Evolutionary conservation across 1,139 yeast genomes (phyloP).

Genomic region (Saccharomyces hybrid): DNA sequence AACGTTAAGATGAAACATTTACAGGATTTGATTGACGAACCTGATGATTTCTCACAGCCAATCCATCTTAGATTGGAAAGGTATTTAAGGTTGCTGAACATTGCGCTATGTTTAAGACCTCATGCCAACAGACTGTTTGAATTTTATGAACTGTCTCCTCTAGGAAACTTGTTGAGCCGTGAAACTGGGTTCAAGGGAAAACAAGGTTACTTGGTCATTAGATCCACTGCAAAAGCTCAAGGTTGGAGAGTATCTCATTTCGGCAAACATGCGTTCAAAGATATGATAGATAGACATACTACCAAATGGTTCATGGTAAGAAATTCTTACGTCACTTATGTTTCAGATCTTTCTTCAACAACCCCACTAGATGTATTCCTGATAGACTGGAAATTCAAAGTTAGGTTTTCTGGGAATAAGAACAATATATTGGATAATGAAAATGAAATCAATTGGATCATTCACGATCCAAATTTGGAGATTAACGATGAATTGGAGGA

Average conservation of each 20-base stretch:
- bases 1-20: slow-evolving; percentile 27
- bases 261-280: slow-evolving; percentile 66
- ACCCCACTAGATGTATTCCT: slow-evolving; percentile 85
- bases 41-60: slow-evolving; percentile 23
- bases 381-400: slow-evolving; percentile 63
- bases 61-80: slow-evolving; percentile 40
- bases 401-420: slow-evolving; percentile 43
- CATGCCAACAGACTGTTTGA: slow-evolving; percentile 77
- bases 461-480: background rate
- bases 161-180: slow-evolving; percentile 73
- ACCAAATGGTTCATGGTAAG: slow-evolving; percentile 88
- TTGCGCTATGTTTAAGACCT: slow-evolving; percentile 57
- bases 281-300: slow-evolving; percentile 83
- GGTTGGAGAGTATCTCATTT: slow-evolving; percentile 96
- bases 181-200: slow-evolving; percentile 80
- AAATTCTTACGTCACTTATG: slow-evolving; percentile 77
- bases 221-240: slow-evolving; percentile 76
- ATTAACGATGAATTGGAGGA: background rate
- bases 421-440: slow-evolving; percentile 24
- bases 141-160: slow-evolving; percentile 83
- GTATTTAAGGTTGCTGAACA: slow-evolving; percentile 57
- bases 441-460: slow-evolving; percentile 15
- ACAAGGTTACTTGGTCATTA: slow-evolving; percentile 75
- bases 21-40: slow-evolving; percentile 26
- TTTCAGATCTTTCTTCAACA: slow-evolving; percentile 77